Percentiles rank a stretch among this genome's conserved stretches.
Conservation (phyloP, 352 stramenopile genomes). For the Phytophthora rubi region DNA sequence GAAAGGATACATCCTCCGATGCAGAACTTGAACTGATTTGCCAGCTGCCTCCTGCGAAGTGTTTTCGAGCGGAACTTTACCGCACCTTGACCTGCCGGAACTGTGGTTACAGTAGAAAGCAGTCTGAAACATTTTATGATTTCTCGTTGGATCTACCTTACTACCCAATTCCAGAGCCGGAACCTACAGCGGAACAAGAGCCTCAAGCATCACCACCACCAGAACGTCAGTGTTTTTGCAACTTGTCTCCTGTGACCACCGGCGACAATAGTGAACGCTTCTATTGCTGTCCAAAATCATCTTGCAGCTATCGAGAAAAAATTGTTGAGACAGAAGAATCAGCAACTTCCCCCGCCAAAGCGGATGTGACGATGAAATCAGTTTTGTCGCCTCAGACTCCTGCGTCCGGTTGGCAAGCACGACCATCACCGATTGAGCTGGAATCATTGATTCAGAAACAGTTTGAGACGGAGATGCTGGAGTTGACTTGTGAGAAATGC, state of each 20-base stretch:
- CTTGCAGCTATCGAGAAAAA: slow-evolving; percentile 73
- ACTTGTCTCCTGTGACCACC: slow-evolving; percentile 42
- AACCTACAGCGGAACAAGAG: slow-evolving; percentile 39
- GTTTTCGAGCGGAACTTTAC: slow-evolving; percentile 79
- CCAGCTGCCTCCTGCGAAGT: slow-evolving; percentile 72
- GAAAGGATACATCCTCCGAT: slow-evolving; percentile 22
- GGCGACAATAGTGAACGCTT: slow-evolving; percentile 45
- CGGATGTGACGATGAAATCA: slow-evolving; percentile 10
- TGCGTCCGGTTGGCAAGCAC: slow-evolving; percentile 10
- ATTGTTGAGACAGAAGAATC: slow-evolving; percentile 13
- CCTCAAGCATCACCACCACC: slow-evolving; percentile 40
- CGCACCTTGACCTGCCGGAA: slow-evolving; percentile 79
- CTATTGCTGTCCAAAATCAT: slow-evolving; percentile 64
- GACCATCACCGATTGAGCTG: slow-evolving; percentile 48
- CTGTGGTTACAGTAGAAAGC: slow-evolving; percentile 80
- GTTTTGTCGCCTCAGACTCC: slow-evolving; percentile 13
- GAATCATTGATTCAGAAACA: slow-evolving; percentile 75
- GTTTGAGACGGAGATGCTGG: slow-evolving; percentile 78
- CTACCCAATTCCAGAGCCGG: slow-evolving; percentile 24
- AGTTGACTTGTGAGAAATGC: slow-evolving; percentile 89
- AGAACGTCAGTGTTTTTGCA: slow-evolving; percentile 67
- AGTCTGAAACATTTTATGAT: slow-evolving; percentile 86
- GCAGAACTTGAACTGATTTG: slow-evolving; percentile 54
- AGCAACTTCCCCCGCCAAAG: slow-evolving; percentile 20
- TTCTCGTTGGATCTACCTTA: slow-evolving; percentile 86